These are phyloP conservation scores for Avena atlantica DNA, from an alignment of 176 grass and related monocot genomes.

Conservation along the genomic window DNA sequence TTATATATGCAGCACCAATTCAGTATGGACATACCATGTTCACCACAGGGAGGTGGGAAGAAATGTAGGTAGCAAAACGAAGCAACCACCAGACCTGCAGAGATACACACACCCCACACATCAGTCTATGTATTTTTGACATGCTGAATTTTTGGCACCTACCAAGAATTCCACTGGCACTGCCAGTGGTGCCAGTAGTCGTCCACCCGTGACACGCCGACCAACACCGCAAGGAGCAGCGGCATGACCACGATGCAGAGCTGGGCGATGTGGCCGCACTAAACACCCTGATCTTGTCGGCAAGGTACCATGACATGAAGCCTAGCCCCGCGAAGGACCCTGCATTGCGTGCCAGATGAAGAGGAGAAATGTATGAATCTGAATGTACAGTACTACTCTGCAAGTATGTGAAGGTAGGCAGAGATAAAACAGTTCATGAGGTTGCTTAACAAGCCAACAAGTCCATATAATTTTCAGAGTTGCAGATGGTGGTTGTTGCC, in stretches of 20 bases:
- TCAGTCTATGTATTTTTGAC: background rate
- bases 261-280: slow-evolving; percentile 48
- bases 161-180: slow-evolving; percentile 43
- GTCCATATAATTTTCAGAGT: background rate
- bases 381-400: background rate
- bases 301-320: slow-evolving; percentile 62
- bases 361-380: background rate
- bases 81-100: slow-evolving; percentile 44
- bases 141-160: background rate
- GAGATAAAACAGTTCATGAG: background rate
- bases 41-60: slow-evolving; percentile 41
- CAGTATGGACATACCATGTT: slow-evolving; percentile 31
- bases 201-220: slow-evolving; percentile 46
- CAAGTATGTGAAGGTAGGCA: background rate
- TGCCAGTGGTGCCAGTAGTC: slow-evolving; percentile 71
- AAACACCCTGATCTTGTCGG: slow-evolving; percentile 53
- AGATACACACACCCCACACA: background rate
- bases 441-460: background rate
- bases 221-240: slow-evolving; percentile 52
- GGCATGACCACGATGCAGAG: slow-evolving; percentile 52
- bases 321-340: slow-evolving; percentile 55
- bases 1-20: background rate
- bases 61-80: slow-evolving; percentile 57
- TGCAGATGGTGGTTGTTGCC: background rate
- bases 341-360: slow-evolving; percentile 11